Conservation (phyloP, 148 eudicot species). For the Oxyria digyna region DNA sequence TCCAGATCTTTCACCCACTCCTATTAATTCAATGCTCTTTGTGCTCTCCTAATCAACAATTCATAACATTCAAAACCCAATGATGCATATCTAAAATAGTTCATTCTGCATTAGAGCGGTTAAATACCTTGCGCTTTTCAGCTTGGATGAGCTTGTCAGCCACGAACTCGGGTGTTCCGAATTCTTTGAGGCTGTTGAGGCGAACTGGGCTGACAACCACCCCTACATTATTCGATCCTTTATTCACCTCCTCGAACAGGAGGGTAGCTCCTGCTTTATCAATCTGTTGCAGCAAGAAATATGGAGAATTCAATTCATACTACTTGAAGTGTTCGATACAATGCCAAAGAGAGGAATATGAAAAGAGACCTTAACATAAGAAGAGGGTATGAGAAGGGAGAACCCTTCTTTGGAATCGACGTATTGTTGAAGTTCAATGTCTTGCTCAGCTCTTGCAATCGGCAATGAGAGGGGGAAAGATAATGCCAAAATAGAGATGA, state of each 20-base stretch:
- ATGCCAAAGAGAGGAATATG: not conserved
- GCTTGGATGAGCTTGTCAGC: constrained; percentile 80
- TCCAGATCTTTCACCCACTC: constrained; percentile 52
- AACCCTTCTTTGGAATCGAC: constrained; percentile 58
- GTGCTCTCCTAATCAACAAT: constrained; percentile 61
- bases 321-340: not conserved
- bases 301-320: not conserved
- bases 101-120: no score
- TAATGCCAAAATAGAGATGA: constrained; percentile 33
- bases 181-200: constrained; percentile 45
- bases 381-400: constrained; percentile 62
- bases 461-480: constrained; percentile 18
- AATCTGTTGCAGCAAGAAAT: constrained; percentile 28
- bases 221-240: constrained; percentile 65
- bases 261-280: constrained; percentile 90
- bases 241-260: constrained; percentile 65
- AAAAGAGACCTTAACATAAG: constrained; percentile 52
- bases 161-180: constrained; percentile 77
- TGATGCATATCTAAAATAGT: no score
- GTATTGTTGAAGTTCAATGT: constrained; percentile 38
- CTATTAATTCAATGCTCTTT: constrained; percentile 58
- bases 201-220: constrained; percentile 80
- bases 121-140: constrained; percentile 71
- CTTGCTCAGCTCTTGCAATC: constrained; percentile 20
- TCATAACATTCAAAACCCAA: not conserved